phyloP scores from a whole-genome alignment of 2,329 filamentous ascomycete species.

The Fusarium graminum region DNA sequence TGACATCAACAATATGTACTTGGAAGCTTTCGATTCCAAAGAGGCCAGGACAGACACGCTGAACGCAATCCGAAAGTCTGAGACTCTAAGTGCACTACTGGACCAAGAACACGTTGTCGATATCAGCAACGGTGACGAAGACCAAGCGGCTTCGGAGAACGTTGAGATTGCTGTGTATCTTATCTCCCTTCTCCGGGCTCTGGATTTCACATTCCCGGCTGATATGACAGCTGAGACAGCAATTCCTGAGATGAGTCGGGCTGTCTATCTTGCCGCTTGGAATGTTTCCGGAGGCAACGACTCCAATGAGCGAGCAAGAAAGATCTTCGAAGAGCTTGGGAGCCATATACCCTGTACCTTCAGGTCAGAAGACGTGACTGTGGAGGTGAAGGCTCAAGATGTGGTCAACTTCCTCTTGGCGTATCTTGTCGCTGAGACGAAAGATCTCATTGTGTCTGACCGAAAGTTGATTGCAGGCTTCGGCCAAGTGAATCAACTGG shows the following conservation, averaged over 20 bases:
- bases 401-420: not conserved
- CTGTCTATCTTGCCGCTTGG: conserved; percentile 2
- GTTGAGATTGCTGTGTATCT: not conserved
- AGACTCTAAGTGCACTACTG: not conserved
- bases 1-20: not conserved
- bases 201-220: not conserved
- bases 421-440: not conserved
- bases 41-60: not conserved
- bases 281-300: not conserved
- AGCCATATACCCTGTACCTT: accelerated
- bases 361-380: accelerated
- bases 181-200: not conserved
- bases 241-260: not conserved
- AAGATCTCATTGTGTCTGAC: not conserved
- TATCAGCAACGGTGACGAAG: not conserved
- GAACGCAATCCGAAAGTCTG: not conserved
- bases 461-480: conserved; percentile 1
- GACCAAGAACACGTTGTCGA: not conserved
- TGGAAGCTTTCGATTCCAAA: not conserved
- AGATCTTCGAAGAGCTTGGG: not conserved
- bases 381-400: not conserved
- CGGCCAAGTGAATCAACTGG: not conserved
- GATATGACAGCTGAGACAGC: conserved; percentile 7
- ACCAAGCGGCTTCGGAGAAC: too few relatives aligned
- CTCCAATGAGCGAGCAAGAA: accelerated